Base-by-base conservation (phyloP, 1,284 basidiomycete genomes). In the Phellopilus nigrolimitatus region DNA sequence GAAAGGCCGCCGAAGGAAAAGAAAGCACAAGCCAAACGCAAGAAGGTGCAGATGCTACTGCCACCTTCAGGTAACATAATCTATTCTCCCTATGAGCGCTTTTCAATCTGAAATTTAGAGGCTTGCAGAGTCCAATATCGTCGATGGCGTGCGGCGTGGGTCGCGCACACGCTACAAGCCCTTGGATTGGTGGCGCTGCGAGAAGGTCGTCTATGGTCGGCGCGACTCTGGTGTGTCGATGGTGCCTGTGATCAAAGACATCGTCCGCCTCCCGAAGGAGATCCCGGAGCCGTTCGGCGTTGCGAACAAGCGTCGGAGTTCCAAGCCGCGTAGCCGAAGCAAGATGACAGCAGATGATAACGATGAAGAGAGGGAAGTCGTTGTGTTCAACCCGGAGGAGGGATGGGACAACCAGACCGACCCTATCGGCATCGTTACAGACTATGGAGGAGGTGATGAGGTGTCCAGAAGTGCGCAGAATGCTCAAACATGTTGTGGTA, bases 101-200 rank as follows among this genome's bases (percentile, higher is more conserved):
- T 22, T 8, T 34, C 19, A 24, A n/a, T n/a, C n/a, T n/a, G n/a
- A n/a, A n/a, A n/a, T n/a, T n/a, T 31, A 19, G 10, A 43, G n/a
- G n/a, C n/a, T n/a, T n/a, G n/a, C n/a, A 42, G 46, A 44, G 10
- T 7, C 17, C 48, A 24, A 42, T 10, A 28, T 24, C 7, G 39
- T 33, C 38, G 72, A 82, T 15, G 89, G 88, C 27, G 71, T 89
- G 2, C 84, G 94, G 6, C 82, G 90, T 41, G 84, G 89, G 27
- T 74, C 73, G 43, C 83, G 95, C 17, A 73, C 78, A 49, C 81
- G 84, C 12, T 84, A 83, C 60, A 71, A 72, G 42, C 97, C 95
- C 1, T 73, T 99, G 24, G 88, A 92, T 36, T 97, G 78, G 71
- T 99, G 97, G 97, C 80, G 91, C n/a, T 82, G 84, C 57, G 95